These are phyloP conservation scores for Penicillium fimorum DNA, from an alignment of 495 filamentous ascomycete genomes.

Conservation along the genomic window DNA sequence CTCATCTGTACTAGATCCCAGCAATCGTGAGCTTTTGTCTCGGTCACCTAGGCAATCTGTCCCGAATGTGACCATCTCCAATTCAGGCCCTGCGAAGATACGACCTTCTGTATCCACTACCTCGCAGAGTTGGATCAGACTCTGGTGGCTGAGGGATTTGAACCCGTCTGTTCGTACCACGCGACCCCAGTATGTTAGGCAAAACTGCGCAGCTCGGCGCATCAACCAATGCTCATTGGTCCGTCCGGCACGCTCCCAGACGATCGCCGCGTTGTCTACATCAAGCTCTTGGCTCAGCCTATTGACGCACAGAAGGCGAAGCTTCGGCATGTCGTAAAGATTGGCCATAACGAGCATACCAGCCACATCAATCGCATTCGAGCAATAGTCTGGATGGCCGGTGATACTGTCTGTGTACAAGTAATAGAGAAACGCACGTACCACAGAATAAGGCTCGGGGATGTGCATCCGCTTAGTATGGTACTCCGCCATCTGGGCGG, in stretches of 20 bases:
- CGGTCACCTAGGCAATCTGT: constrained; percentile 54
- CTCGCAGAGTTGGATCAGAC: constrained; percentile 86
- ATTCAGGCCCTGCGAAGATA: constrained; percentile 77
- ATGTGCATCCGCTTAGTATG: constrained; percentile 97
- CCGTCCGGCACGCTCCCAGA: constrained; percentile 90
- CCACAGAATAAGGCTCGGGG: constrained; percentile 90
- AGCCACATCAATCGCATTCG: constrained; percentile 80
- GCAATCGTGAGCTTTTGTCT: constrained; percentile 45
- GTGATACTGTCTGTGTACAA: constrained; percentile 93
- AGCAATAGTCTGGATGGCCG: constrained; percentile 58
- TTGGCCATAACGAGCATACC: constrained; percentile 98
- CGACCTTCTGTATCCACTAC: constrained; percentile 89
- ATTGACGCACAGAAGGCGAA: constrained; percentile 86
- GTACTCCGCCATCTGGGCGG: constrained; percentile 93
- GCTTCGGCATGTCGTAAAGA: constrained; percentile 91
- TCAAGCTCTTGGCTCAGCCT: constrained; percentile 85
- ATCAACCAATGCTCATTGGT: constrained; percentile 92
- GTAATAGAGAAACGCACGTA: constrained; percentile 92
- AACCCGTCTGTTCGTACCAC: constrained; percentile 88
- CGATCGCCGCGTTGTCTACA: constrained; percentile 88
- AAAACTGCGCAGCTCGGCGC: constrained; percentile 81
- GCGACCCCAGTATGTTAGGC: constrained; percentile 90
- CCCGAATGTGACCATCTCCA: constrained; percentile 71
- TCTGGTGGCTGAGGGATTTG: constrained; percentile 68
- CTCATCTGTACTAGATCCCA: constrained; percentile 56